Evolutionary conservation across 169 alveolate genomes (phyloP), one percentile per base, ranked within the genome.

Genomic region (Amoebophrya sp.): DNA sequence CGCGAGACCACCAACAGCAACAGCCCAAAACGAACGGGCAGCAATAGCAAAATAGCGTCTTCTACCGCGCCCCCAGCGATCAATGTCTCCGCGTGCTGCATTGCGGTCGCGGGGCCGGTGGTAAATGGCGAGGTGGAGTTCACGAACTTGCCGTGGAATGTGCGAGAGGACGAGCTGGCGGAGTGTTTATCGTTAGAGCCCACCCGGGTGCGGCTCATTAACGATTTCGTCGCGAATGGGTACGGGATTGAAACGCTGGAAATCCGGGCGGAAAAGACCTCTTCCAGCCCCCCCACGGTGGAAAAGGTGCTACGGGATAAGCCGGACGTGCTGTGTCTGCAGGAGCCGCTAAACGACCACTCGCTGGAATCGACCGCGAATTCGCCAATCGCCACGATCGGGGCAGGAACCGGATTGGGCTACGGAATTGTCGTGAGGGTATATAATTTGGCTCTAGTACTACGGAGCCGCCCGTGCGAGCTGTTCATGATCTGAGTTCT

Each of bases 201-300:
- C 29, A 25, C 35, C 83, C 83, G 83, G 10, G 83, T 66, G 38
- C 1, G 18, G 83, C 83, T 66, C 35, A 66, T 66, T 1, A 66
- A 66, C 83, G 83, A 66, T n/a, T 66, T 66, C 83, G 83, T 66
- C 32, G 83, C 83, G 83, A 66, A 66, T 25, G 83, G 83, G 35
- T 66, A 66, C 83, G 83, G 83, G 0, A 66, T 66, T 25, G 83
- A 66, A 25, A 66, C 83, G 38, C 83, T 66, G 38, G 83, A 66
- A 25, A 66, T 66, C 32, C 29, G 35, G 35, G 35, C 35, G 32
- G 83, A 66, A 3, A 66, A 66, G 83, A 66, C 83, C 35, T 25
- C 39, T 25, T 0, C 39, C 35, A 7, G 32, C 2, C 83, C 83
- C 7, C 83, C 83, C 10, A 66, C 83, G 10, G 7, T 66, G 83